Conservation (phyloP, 2,329 filamentous ascomycete species). For the Neofusicoccum sp. region DNA sequence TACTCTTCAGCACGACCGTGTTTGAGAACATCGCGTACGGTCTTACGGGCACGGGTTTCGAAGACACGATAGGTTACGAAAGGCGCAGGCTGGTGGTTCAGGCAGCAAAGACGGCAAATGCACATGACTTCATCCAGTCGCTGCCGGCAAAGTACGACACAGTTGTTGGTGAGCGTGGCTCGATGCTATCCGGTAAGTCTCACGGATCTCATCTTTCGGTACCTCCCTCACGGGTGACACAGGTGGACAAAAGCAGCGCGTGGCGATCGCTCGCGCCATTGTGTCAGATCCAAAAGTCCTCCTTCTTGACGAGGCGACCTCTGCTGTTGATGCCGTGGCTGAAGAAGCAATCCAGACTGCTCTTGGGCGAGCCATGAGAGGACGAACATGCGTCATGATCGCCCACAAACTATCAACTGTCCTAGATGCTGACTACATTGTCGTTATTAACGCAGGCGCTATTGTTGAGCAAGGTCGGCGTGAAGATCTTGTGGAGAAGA, state of each 20-base stretch:
- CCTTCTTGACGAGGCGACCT: constrained; percentile 92
- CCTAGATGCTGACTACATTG: constrained; percentile 91
- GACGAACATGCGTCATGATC: constrained; percentile 93
- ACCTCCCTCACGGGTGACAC: background rate
- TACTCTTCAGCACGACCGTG: constrained; percentile 87
- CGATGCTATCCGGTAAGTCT: constrained; percentile 67
- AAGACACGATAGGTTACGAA: constrained; percentile 49
- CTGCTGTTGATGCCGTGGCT: constrained; percentile 88
- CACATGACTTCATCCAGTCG: constrained; percentile 83
- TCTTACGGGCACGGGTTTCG: constrained; percentile 79
- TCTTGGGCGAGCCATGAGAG: constrained; percentile 80
- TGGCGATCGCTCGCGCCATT: constrained; percentile 88
- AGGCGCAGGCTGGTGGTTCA: constrained; percentile 68
- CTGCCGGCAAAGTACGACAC: constrained; percentile 91
- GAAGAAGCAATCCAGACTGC: constrained; percentile 94
- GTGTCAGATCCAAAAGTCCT: constrained; percentile 91
- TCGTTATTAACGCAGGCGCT: constrained; percentile 83
- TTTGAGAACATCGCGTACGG: constrained; percentile 89
- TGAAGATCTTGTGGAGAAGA: constrained; percentile 70
- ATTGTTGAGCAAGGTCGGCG: constrained; percentile 94
- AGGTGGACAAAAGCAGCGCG: constrained; percentile 95
- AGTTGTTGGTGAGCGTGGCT: constrained; percentile 92
- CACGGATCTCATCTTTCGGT: constrained; percentile 34
- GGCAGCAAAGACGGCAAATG: constrained; percentile 88
- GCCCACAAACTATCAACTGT: constrained; percentile 95